Base-by-base conservation (phyloP, 2,329 filamentous ascomycete genomes). In the Plenodomus lindquistii region DNA sequence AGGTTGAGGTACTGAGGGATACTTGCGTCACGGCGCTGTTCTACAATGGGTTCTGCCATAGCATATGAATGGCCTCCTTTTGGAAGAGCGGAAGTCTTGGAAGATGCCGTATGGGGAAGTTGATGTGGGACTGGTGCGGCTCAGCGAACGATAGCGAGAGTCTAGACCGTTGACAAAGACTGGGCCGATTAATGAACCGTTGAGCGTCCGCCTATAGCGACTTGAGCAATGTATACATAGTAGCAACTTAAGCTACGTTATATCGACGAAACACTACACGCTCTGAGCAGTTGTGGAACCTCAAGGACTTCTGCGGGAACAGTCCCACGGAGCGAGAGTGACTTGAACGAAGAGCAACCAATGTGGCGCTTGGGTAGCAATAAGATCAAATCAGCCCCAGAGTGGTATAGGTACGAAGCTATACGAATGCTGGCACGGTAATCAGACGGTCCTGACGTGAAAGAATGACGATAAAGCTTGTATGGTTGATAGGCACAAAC, bases 41-140 rank as follows among this genome's bases (percentile, higher is more conserved):
- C 29, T 21, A 27, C 36, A 21, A 27, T 38, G 18, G 27, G 21
- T 19, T 35, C 41, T 34, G 40, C 41, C 54, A 55, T 59, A 21
- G n/a, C 37, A 20, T n/a, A n/a, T n/a, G 22, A 13, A 34, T 31
- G 5, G 34, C 40, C 11, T 29, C 16, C 40, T 18, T 29, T 16
- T 40, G 50, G 54, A 42, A 54, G 54, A 54, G 50, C 56, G 54
- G 58, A 59, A 46, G 39, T 48, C 52, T 58, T 55, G 54, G 48
- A 35, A 37, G 27, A 15, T 20, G 34, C 24, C 37, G 40, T 22
- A 38, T 41, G 9, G 43, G 37, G 49, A n/a, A 40, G 36, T 16
- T 13, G n/a, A 43, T 6, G 24, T 18, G 41, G n/a, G 18, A 37
- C 40, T 17, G 37, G 37, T 52, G 41, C 43, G 36, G 46, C 45